These are phyloP conservation scores for Chrysanthemum makinoi DNA, from an alignment of 129 eudicot species.

Conservation along the genomic window DNA sequence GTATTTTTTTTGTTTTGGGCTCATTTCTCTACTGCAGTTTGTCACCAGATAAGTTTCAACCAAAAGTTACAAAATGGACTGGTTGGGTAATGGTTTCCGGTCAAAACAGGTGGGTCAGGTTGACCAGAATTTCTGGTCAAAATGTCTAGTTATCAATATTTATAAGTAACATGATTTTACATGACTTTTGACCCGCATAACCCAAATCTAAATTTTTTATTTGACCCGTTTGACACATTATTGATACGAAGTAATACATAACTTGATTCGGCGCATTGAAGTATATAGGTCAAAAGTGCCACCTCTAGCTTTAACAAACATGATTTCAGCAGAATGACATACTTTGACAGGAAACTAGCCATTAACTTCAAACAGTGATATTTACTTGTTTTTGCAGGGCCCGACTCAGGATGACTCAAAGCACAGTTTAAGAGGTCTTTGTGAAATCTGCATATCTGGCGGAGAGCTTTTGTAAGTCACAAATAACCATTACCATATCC, in stretches of 20 bases:
- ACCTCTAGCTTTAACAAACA: too few relatives aligned
- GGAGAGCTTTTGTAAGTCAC: not conserved
- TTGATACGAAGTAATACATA: too few relatives aligned
- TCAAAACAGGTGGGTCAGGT: not conserved
- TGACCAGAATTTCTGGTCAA: not conserved
- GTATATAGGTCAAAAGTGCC: too few relatives aligned
- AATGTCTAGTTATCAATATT: too few relatives aligned
- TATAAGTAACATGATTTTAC: too few relatives aligned
- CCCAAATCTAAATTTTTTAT: not conserved
- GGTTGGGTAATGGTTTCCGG: not conserved
- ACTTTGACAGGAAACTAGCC: not conserved
- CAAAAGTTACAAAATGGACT: not conserved
- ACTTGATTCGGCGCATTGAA: too few relatives aligned
- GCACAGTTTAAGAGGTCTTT: not conserved
- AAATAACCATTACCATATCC: not conserved
- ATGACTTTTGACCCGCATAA: not conserved
- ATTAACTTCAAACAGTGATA: not conserved
- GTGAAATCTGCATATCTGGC: not conserved
- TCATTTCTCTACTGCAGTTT: not conserved
- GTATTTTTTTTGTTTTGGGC: not conserved
- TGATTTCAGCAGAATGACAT: too few relatives aligned
- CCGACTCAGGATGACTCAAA: not conserved
- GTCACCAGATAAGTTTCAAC: not conserved
- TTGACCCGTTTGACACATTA: too few relatives aligned
- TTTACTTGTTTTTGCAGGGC: not conserved